Evolutionary conservation across 768 basidiomycete species (phyloP).

Genomic region (Mycena galericulata): DNA sequence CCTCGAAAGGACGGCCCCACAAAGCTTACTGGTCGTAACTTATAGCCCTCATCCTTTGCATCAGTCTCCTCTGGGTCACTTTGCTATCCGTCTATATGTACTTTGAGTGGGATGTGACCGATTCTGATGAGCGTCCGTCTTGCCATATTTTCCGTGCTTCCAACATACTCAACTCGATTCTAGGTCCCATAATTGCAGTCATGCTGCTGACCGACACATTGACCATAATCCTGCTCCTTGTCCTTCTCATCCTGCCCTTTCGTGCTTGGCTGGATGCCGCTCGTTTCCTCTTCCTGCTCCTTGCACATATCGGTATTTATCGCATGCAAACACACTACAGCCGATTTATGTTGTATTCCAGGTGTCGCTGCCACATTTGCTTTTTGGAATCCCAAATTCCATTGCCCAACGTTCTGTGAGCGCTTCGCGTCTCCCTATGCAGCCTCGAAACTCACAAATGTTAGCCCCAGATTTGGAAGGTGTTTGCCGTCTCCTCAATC

Average conservation of each 20-base stretch:
- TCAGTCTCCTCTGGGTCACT: conserved; percentile 62
- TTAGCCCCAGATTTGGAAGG: conserved; percentile 54
- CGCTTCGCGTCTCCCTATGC: neutral
- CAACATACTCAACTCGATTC: neutral
- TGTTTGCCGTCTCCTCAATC: conserved; percentile 60
- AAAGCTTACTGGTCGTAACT: neutral
- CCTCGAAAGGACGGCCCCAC: no score
- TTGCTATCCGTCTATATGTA: conserved; percentile 60
- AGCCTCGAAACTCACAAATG: neutral
- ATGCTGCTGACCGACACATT: conserved; percentile 56
- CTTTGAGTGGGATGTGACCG: conserved; percentile 59
- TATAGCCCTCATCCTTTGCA: conserved; percentile 56
- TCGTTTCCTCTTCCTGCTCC: conserved; percentile 58
- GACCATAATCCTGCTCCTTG: conserved; percentile 53
- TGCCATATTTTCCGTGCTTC: neutral
- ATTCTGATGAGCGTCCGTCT: conserved; percentile 58
- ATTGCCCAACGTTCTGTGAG: conserved; percentile 59
- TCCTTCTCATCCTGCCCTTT: conserved; percentile 47
- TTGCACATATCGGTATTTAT: conserved; percentile 57
- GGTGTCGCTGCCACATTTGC: conserved; percentile 59
- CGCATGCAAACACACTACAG: neutral
- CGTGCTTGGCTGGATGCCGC: conserved; percentile 67
- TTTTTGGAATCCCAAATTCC: conserved; percentile 54
- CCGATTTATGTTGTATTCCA: conserved; percentile 35
- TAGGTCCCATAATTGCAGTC: conserved; percentile 59